Base-by-base conservation (phyloP, 202 grass and related monocot species). In the Cymbopogon flexuosus region DNA sequence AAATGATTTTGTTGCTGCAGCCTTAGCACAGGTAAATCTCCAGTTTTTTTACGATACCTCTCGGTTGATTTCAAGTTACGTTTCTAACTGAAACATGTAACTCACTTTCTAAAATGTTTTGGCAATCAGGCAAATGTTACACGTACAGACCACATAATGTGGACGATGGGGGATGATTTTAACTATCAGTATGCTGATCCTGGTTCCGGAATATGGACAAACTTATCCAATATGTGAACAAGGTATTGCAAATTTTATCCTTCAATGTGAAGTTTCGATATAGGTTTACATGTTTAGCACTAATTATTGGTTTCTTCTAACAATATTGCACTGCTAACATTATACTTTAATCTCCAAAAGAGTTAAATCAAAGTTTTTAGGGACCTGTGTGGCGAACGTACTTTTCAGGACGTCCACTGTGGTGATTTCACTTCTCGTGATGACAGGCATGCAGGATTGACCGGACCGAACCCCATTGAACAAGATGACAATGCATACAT, bases 151-250 rank as follows among this genome's bases (percentile, higher is more conserved):
- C 94, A 97, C 87, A 92, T 97, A 66, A 97, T 97, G 94, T 97
- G 91, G 91, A 97, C 94, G 24, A 97, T 94, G 94, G 94, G 94
- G 3, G 89, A 97, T 78, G 94, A 97, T 90, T 97, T 97, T 68
- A 69, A 85, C 61, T 94, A 97, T 51, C 94, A 94, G 62, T 97
- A 97, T 79, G 89, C 91, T 49, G 94, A 88, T 94, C 94, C 40
- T 94, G 89, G 91, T 97, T 97, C 66, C 89, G 80, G 59, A 91
- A 94, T 84, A 97, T 97, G 91, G 94, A 97, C 65, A 94, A 70
- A 82, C 89, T 97, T 78, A 92, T 97, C 41, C 81, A 88, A 71
- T 78, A 94, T 85, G 91, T 94, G 22, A 97, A 94, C 84, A 92
- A 90, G 94, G 94, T 97, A 94, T 73, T 29, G 4, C n/a, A 62